Evolutionary conservation across 768 basidiomycete genomes (phyloP).

Genomic region (Russula foetens): DNA sequence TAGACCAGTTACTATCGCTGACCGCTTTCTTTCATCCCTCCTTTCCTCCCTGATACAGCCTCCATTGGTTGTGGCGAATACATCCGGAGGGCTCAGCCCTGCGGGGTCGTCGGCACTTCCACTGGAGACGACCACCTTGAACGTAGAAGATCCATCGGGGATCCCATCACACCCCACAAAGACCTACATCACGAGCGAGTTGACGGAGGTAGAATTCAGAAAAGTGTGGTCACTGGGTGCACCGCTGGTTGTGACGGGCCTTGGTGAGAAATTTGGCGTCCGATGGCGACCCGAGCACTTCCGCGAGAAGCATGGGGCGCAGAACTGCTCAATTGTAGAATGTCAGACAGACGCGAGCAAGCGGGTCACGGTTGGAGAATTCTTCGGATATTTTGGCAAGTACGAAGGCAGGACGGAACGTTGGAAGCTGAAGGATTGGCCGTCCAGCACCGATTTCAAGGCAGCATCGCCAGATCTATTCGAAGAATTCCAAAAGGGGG

Average conservation of each 20-base stretch:
- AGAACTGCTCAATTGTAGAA: conserved; percentile 67
- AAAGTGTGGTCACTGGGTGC: conserved; percentile 65
- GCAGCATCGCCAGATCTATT: conserved; percentile 76
- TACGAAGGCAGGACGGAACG: conserved; percentile 48
- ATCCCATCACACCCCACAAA: conserved; percentile 34
- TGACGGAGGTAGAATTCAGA: conserved; percentile 56
- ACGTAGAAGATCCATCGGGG: conserved; percentile 6
- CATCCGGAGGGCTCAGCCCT: not conserved
- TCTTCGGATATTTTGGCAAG: conserved; percentile 72
- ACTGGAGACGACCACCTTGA: not conserved
- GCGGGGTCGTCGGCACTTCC: not conserved
- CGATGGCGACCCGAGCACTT: conserved; percentile 84
- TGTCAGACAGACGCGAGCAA: conserved; percentile 68
- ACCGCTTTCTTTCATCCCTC: not conserved
- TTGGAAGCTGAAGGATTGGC: conserved; percentile 93
- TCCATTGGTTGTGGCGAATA: not conserved
- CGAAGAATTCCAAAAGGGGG: conserved; percentile 72
- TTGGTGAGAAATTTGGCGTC: conserved; percentile 53
- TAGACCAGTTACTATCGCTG: not conserved
- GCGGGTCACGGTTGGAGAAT: conserved; percentile 60
- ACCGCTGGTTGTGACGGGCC: conserved; percentile 68
- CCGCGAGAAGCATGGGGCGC: conserved; percentile 52
- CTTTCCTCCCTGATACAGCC: not conserved
- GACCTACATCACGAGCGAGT: conserved; percentile 38
- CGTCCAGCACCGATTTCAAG: conserved; percentile 79